Evolutionary conservation across 2,329 filamentous ascomycete species (phyloP), one percentile per base, ranked within the genome.

Genomic region (Colletotrichum gigasporum): DNA sequence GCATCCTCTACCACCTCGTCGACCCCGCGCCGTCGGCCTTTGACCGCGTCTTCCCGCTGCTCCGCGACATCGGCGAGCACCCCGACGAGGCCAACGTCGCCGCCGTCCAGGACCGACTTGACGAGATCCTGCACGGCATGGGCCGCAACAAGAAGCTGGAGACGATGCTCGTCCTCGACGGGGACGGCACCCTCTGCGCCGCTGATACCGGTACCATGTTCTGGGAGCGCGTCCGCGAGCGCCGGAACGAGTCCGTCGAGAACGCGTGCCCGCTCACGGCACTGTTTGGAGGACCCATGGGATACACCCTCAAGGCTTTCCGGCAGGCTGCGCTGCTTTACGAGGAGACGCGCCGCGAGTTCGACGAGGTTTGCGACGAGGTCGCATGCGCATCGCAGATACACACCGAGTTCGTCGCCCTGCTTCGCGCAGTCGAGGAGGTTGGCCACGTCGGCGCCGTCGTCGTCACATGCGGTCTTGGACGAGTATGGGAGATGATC

Each of bases 161-260:
- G 44, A 85, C 78, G 0, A 72, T 86, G 45, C 52, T 90, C 14
- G 80, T 89, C 0, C 45, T 91, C 2, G 88, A 91, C 65, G 87
- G 74, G 0, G 87, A 90, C 71, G 83, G 75, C 66, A 90, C 87
- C 0, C 71, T 91, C 55, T 73, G 80, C 5, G 59, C 80, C 1
- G 67, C 80, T 11, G 87, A 90, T 65, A 83, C 82, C 4, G 82
- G 83, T 0, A 55, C 41, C 0, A 39, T 85, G 56, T 87, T 88
- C 71, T 89, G 83, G 85, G 66, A 77, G 18, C 69, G 35, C 18
- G 14, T 37, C 3, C 24, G 12, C 8, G 12, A 4, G n/a, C 3
- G 7, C n/a, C 11, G n/a, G 3, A 8, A 18, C 28, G 14, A 61
- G 58, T 14, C n/a, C n/a, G n/a, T n/a, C n/a, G n/a, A n/a, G n/a